Evolutionary conservation across 2,329 filamentous ascomycete genomes (phyloP).

Genomic region (Exophiala calicioides): DNA sequence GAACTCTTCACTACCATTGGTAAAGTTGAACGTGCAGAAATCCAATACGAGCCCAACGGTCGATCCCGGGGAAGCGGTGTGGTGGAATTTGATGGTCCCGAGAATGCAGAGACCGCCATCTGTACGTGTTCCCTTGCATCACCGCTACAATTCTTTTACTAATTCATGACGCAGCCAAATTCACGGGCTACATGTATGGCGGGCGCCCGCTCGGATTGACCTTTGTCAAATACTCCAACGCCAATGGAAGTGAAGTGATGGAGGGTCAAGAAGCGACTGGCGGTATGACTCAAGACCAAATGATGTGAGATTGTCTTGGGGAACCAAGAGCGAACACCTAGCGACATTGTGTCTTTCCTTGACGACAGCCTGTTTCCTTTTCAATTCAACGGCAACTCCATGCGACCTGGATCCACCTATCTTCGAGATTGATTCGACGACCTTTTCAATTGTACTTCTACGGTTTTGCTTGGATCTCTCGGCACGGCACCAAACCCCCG

Average conservation of each 20-base stretch:
- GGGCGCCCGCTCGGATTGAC: slow-evolving; percentile 89
- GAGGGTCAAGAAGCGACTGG: slow-evolving; percentile 70
- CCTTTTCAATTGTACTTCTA: slow-evolving; percentile 1
- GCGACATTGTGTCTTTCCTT: not conserved
- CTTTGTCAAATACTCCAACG: slow-evolving; percentile 88
- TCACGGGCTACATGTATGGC: slow-evolving; percentile 96
- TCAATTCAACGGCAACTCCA: not conserved
- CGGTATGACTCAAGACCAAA: slow-evolving; percentile 93
- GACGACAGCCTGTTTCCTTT: not conserved
- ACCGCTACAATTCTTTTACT: slow-evolving; percentile 1
- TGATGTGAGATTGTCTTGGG: slow-evolving; percentile 66
- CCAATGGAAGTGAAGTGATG: slow-evolving; percentile 69
- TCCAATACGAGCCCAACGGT: slow-evolving; percentile 96
- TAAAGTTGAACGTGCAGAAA: slow-evolving; percentile 97
- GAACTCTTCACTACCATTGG: slow-evolving; percentile 98
- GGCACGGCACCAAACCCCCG: not conserved
- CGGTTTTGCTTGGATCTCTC: not conserved
- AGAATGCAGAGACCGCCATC: slow-evolving; percentile 90
- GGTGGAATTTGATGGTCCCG: slow-evolving; percentile 82
- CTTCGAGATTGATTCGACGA: too few relatives aligned
- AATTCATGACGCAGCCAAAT: slow-evolving; percentile 65
- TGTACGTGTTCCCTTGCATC: slow-evolving; percentile 45
- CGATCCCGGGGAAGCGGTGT: slow-evolving; percentile 93
- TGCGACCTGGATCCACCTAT: too few relatives aligned
- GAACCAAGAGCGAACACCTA: not conserved